Conservation (phyloP, 495 filamentous ascomycete species). For the Chaetomium fimeti region DNA sequence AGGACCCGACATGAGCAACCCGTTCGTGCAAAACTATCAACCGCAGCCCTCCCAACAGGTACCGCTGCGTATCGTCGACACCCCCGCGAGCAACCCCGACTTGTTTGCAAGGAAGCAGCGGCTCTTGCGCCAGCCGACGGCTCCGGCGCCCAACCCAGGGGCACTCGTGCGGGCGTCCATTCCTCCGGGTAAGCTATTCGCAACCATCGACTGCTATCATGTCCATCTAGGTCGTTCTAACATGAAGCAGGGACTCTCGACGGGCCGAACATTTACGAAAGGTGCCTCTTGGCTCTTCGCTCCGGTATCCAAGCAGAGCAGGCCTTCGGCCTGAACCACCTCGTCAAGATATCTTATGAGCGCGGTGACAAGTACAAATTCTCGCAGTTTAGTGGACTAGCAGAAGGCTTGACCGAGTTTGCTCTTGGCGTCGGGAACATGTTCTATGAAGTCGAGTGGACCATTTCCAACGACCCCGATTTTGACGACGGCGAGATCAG, state of each 20-base stretch:
- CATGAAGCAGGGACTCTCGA: conserved; percentile 55
- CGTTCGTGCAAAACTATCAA: conserved; percentile 57
- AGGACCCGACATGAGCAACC: conserved; percentile 46
- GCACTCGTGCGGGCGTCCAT: conserved; percentile 26
- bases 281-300: conserved; percentile 74
- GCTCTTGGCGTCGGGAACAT: conserved; percentile 69
- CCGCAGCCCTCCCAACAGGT: conserved; percentile 55
- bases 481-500: conserved; percentile 49
- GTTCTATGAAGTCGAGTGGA: conserved; percentile 81
- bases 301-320: conserved; percentile 79
- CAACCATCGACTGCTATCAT: not conserved
- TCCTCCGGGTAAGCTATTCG: conserved; percentile 29
- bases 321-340: conserved; percentile 82
- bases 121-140: conserved; percentile 30
- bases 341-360: conserved; percentile 94
- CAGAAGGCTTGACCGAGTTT: conserved; percentile 84
- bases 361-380: conserved; percentile 94
- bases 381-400: conserved; percentile 83
- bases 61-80: conserved; percentile 65
- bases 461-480: conserved; percentile 65
- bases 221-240: conserved; percentile 21
- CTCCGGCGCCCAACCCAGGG: conserved; percentile 29
- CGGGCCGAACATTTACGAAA: conserved; percentile 84
- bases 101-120: conserved; percentile 54
- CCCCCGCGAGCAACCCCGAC: conserved; percentile 64